These are phyloP conservation scores for Phaeosphaeriaceae sp. DNA, from an alignment of 2,329 filamentous ascomycete genomes.

Conservation along the genomic window DNA sequence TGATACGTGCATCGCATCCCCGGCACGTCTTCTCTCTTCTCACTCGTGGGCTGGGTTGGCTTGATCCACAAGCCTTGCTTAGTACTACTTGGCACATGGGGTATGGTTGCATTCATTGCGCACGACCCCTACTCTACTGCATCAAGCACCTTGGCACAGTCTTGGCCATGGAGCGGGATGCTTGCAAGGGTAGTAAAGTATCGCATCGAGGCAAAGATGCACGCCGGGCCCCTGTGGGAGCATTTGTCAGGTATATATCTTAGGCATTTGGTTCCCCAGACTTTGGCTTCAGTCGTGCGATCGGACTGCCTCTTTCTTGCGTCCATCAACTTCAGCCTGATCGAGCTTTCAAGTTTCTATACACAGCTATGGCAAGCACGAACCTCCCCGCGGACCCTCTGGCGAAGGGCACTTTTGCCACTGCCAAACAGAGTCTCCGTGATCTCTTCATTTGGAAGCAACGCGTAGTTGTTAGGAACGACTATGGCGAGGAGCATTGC, in stretches of 20 bases:
- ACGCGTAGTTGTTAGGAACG: constrained; percentile 71
- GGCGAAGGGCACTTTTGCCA: constrained; percentile 70
- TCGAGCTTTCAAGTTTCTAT: constrained; percentile 12
- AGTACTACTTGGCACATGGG: constrained; percentile 31
- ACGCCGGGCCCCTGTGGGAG: constrained; percentile 9
- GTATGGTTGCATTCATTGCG: constrained; percentile 33
- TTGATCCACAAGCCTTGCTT: constrained; percentile 31
- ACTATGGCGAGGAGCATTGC: constrained; percentile 68
- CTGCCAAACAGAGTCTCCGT: constrained; percentile 68
- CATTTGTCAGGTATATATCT: constrained; percentile 29
- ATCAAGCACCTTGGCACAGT: constrained; percentile 37
- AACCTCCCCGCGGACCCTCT: constrained; percentile 70
- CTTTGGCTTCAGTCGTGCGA: constrained; percentile 16
- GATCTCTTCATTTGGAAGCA: constrained; percentile 80
- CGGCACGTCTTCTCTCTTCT: constrained; percentile 21
- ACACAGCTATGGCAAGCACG: constrained; percentile 36
- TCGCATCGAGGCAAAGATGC: constrained; percentile 17
- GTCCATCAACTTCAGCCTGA: constrained; percentile 8
- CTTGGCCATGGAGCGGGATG: constrained; percentile 35
- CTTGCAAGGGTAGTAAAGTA: constrained; percentile 23
- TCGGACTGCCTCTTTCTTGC: constrained; percentile 19
- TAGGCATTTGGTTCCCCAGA: constrained; percentile 14
- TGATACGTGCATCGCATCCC: constrained; percentile 24
- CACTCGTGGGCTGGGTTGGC: constrained; percentile 23
- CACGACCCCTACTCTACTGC: constrained; percentile 27